A percentile compares a stretch with the other conserved stretches of the same genome.
Conservation (phyloP, 1,139 yeast species). For the Debaryomyces coudertii region DNA sequence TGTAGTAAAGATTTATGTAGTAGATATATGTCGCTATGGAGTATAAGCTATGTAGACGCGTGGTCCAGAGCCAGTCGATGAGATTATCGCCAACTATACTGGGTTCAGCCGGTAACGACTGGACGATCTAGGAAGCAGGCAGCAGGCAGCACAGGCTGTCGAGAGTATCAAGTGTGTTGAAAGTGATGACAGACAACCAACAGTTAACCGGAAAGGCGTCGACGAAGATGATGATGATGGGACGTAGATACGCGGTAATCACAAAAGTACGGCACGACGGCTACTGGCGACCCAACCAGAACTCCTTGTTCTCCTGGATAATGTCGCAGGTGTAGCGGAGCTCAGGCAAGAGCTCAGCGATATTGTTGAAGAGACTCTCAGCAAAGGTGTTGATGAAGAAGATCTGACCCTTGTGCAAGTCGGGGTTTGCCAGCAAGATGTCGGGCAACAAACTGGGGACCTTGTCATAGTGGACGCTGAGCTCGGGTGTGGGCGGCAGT, state of each 20-base stretch:
- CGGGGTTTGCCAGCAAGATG: slow-evolving; percentile 48
- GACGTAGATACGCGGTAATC: no score
- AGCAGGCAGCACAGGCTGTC: background rate
- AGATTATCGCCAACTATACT: no score
- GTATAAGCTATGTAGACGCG: background rate
- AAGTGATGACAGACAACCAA: no score
- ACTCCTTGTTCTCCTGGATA: slow-evolving; percentile 46
- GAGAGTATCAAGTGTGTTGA: no score
- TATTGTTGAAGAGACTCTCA: slow-evolving; percentile 67
- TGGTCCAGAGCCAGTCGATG: no score
- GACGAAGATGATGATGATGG: no score
- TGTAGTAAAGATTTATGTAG: background rate
- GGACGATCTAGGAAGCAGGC: no score
- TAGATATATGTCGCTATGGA: background rate
- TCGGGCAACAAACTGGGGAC: slow-evolving; percentile 37
- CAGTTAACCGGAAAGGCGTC: no score
- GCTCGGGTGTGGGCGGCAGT: slow-evolving; percentile 9
- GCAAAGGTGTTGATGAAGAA: slow-evolving; percentile 87
- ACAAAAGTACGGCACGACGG: background rate
- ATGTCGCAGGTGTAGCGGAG: slow-evolving; percentile 55
- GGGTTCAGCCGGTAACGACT: no score
- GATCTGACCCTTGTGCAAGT: slow-evolving; percentile 73
- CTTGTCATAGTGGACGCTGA: slow-evolving; percentile 31
- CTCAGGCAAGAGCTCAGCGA: slow-evolving; percentile 60
- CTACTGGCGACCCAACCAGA: slow-evolving; percentile 36